Percentiles rank a stretch among this genome's conserved stretches.
Conservation (phyloP, 1,284 basidiomycete genomes). For the Tilletia setariae region DNA sequence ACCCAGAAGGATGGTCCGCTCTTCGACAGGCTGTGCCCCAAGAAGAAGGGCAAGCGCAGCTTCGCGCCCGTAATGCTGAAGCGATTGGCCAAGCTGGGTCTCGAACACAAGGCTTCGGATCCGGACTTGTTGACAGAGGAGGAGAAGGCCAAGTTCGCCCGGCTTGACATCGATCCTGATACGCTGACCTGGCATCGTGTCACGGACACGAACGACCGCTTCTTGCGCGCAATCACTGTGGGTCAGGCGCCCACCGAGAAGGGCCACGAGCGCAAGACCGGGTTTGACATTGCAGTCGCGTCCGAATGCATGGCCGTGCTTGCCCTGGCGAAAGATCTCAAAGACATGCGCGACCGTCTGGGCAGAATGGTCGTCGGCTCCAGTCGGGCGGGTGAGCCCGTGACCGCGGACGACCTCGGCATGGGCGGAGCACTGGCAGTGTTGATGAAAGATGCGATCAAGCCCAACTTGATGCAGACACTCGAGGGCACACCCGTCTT, state of each 20-base stretch:
- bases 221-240: conserved; percentile 88
- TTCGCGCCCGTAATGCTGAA: conserved; percentile 96
- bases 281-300: conserved; percentile 95
- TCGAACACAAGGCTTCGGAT: conserved; percentile 74
- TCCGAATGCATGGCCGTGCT: conserved; percentile 98
- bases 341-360: conserved; percentile 85
- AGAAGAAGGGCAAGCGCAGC: conserved; percentile 88
- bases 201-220: conserved; percentile 92
- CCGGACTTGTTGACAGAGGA: conserved; percentile 89
- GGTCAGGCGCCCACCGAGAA: conserved; percentile 87
- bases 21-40: conserved; percentile 85
- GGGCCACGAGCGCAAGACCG: conserved; percentile 81
- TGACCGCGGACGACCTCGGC: conserved; percentile 96
- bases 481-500: conserved; percentile 97
- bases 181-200: conserved; percentile 98
- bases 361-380: conserved; percentile 97
- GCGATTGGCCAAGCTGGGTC: conserved; percentile 89
- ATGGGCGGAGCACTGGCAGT: conserved; percentile 94
- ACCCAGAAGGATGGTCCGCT: conserved; percentile 93
- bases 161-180: conserved; percentile 83
- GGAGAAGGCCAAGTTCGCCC: conserved; percentile 82
- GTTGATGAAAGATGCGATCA: conserved; percentile 98
- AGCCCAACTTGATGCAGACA: conserved; percentile 98
- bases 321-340: conserved; percentile 79
- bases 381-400: conserved; percentile 80